Percentiles rank a stretch among this genome's conserved stretches.
Evolutionary conservation across 768 basidiomycete species (phyloP).

Genomic region (Mycena galopus): DNA sequence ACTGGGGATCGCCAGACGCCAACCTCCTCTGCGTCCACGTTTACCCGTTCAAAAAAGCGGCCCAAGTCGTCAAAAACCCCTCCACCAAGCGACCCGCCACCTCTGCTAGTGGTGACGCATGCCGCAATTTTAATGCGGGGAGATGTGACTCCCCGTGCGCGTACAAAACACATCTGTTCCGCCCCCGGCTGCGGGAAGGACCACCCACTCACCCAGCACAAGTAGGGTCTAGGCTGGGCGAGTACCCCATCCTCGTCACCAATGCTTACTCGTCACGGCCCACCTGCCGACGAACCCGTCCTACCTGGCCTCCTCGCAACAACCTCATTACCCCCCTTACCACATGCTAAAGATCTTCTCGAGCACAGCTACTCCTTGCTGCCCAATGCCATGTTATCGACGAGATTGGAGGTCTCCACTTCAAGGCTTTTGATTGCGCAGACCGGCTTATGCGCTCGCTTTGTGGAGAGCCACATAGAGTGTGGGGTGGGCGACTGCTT

Average conservation of each 20-base stretch:
- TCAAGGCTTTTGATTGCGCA: too few species aligned
- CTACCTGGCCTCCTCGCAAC: not conserved
- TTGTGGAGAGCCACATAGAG: too few species aligned
- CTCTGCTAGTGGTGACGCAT: not conserved
- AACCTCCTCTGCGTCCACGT: not conserved
- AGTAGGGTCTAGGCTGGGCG: not conserved
- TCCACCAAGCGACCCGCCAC: not conserved
- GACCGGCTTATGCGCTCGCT: too few species aligned
- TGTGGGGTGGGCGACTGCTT: too few species aligned
- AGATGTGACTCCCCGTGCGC: not conserved
- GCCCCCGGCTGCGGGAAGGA: not conserved
- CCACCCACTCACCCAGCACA: not conserved
- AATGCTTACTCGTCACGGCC: not conserved
- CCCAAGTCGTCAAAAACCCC: not conserved
- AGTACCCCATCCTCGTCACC: too few species aligned
- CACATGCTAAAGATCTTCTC: too few species aligned
- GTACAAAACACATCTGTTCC: not conserved
- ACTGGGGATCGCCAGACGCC: not conserved
- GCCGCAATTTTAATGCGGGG: not conserved
- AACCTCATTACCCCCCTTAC: not conserved
- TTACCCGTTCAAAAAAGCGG: not conserved
- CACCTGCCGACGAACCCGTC: not conserved
- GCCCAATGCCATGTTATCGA: too few species aligned
- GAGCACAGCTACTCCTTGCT: too few species aligned
- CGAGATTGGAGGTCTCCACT: too few species aligned